phyloP scores from a whole-genome alignment of 305 asterid genomes.

The Salvia sclarea region DNA sequence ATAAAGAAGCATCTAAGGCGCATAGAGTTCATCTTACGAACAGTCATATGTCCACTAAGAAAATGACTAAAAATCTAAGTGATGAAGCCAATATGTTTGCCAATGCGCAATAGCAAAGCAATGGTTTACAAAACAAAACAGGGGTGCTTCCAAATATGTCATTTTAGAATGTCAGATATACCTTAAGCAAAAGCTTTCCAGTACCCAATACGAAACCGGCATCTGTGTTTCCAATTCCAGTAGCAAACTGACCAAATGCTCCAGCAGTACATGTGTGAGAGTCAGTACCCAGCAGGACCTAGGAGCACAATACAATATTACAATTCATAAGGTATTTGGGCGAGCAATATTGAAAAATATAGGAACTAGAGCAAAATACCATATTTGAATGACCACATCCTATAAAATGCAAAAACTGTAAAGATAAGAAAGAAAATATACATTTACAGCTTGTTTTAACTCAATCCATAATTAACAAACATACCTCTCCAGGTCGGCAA shows the following conservation, averaged over 20 bases:
- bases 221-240: constrained; percentile 96
- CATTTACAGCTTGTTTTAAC: background rate
- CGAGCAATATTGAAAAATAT: background rate
- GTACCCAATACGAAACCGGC: constrained; percentile 77
- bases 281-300: constrained; percentile 92
- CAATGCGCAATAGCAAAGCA: background rate
- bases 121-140: background rate
- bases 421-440: too few species aligned
- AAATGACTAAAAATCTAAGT: background rate
- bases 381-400: background rate
- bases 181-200: constrained; percentile 92
- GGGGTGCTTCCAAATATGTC: background rate
- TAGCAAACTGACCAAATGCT: constrained; percentile 95
- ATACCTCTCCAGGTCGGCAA: constrained; percentile 98
- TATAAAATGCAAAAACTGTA: background rate
- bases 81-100: background rate
- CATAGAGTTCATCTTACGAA: background rate
- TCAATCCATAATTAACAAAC: background rate
- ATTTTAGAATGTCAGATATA: constrained; percentile 24
- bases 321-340: background rate
- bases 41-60: background rate
- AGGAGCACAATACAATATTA: constrained; percentile 26
- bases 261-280: constrained; percentile 97
- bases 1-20: constrained; percentile 4
- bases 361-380: background rate